Evolutionary conservation across 768 basidiomycete genomes (phyloP).

Genomic region (Lactifluus volemus): DNA sequence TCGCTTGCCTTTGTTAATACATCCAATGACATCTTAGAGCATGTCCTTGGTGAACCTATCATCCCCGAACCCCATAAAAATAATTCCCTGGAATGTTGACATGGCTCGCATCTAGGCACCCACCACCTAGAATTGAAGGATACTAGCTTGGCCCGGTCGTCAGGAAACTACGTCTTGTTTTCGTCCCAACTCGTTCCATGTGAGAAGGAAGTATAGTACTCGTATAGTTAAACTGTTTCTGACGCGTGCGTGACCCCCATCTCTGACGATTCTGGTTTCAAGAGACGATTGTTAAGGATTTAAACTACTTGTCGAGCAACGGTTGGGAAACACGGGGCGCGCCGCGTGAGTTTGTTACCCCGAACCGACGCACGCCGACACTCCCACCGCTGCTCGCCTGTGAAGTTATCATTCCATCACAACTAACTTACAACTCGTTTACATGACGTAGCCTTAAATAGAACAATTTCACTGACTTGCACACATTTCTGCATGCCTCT

Average conservation of each 20-base stretch:
- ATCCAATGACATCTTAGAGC: conserved; percentile 68
- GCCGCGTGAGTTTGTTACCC: conserved; percentile 34
- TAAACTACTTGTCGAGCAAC: conserved; percentile 55
- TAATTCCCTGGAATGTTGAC: conserved; percentile 82
- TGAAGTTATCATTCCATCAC: conserved; percentile 4
- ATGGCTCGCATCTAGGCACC: conserved; percentile 57
- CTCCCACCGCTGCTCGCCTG: conserved; percentile 1
- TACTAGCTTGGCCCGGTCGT: conserved; percentile 49
- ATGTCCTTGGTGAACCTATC: conserved; percentile 22
- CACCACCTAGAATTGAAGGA: conserved; percentile 59
- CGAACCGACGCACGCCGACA: conserved; percentile 5
- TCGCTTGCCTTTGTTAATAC: conserved; percentile 75
- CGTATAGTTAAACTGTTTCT: conserved; percentile 44
- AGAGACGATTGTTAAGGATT: conserved; percentile 49
- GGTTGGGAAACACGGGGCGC: conserved; percentile 42
- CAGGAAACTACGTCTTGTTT: background rate
- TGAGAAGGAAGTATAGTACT: conserved; percentile 67
- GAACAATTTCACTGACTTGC: background rate
- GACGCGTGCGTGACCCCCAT: too few relatives aligned
- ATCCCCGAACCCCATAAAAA: conserved; percentile 23
- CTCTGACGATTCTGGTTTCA: conserved; percentile 52
- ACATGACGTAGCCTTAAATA: background rate
- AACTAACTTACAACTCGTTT: background rate
- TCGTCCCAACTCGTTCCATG: background rate
- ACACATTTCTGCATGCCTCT: background rate